Evolutionary conservation across 2,329 filamentous ascomycete species (phyloP).

Genomic region (Sporothrix humicola): DNA sequence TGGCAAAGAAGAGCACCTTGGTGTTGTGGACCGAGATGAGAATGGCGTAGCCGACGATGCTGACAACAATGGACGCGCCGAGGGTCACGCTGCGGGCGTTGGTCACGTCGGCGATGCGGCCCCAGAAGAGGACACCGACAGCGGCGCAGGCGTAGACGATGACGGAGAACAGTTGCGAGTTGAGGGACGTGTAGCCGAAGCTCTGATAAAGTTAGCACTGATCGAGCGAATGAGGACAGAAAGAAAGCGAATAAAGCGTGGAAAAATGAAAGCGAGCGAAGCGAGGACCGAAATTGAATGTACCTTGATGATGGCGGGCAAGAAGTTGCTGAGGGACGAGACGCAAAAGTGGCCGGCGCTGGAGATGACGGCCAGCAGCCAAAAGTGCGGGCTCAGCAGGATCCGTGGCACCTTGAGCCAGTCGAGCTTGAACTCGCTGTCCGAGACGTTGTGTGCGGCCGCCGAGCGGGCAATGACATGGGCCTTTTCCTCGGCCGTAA

Average conservation of each 20-base stretch:
- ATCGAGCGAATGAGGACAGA: background rate
- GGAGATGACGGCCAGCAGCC: conserved; percentile 38
- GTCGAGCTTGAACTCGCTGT: conserved; percentile 23
- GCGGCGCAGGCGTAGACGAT: conserved; percentile 43
- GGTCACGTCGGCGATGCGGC: conserved; percentile 41
- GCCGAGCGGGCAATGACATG: background rate
- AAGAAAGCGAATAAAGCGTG: background rate
- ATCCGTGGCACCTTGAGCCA: conserved; percentile 25
- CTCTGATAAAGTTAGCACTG: conserved; percentile 36
- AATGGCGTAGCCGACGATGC: conserved; percentile 44
- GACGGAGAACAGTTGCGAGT: conserved; percentile 46
- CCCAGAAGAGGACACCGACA: conserved; percentile 41
- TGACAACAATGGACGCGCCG: conserved; percentile 39
- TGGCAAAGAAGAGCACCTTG: conserved; percentile 25
- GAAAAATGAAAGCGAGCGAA: background rate
- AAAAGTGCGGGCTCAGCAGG: conserved; percentile 35
- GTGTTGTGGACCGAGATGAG: conserved; percentile 40
- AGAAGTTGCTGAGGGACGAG: conserved; percentile 45
- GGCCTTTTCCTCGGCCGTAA: conserved; percentile 3
- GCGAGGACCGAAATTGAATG: background rate
- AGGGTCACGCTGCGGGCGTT: conserved; percentile 40
- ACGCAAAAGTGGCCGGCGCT: conserved; percentile 46
- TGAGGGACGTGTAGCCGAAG: conserved; percentile 44
- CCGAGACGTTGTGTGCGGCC: background rate
- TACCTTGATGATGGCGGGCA: conserved; percentile 45